These are phyloP conservation scores for Suhomyces bolitotheri DNA, from an alignment of 1,139 yeast species.

Conservation along the genomic window DNA sequence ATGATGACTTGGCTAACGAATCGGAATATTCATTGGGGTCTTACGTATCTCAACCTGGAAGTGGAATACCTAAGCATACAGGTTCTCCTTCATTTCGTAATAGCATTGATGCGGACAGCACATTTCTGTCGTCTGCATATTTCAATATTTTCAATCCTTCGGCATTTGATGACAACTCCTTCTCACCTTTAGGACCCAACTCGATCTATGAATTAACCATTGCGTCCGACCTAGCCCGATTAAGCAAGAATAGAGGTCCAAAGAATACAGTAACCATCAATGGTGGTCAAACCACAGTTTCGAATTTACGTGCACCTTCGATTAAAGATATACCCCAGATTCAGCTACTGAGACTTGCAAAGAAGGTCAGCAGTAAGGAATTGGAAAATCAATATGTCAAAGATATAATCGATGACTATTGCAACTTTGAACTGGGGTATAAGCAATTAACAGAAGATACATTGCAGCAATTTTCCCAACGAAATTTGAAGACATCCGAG, in stretches of 20 bases:
- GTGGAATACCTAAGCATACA: slow-evolving; percentile 18
- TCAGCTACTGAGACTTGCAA: slow-evolving; percentile 57
- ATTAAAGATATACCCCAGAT: slow-evolving; percentile 83
- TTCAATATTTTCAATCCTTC: slow-evolving; percentile 28
- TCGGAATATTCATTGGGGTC: slow-evolving; percentile 28
- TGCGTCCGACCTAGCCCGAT: slow-evolving; percentile 52
- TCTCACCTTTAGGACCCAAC: slow-evolving; percentile 74
- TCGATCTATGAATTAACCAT: slow-evolving; percentile 74
- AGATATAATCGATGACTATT: slow-evolving; percentile 54
- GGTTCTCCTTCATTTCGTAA: slow-evolving; percentile 33
- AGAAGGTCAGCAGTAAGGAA: slow-evolving; percentile 49
- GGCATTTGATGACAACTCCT: slow-evolving; percentile 22
- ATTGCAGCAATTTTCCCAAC: slow-evolving; percentile 40
- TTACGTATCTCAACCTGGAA: slow-evolving; percentile 16
- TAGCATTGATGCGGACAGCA: slow-evolving; percentile 42
- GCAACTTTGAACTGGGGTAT: slow-evolving; percentile 51
- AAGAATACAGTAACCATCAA: slow-evolving; percentile 39
- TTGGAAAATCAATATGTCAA: slow-evolving; percentile 43
- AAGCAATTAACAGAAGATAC: slow-evolving; percentile 51
- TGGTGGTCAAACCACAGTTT: slow-evolving; percentile 41
- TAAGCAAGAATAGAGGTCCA: slow-evolving; percentile 33
- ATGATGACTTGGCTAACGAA: slow-evolving; percentile 40
- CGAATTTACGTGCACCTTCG: slow-evolving; percentile 68
- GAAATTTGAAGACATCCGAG: slow-evolving; percentile 8
- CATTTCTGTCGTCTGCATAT: slow-evolving; percentile 34